Base-by-base conservation (phyloP, 306 rosid genomes). In the Hippophae rhamnoides region DNA sequence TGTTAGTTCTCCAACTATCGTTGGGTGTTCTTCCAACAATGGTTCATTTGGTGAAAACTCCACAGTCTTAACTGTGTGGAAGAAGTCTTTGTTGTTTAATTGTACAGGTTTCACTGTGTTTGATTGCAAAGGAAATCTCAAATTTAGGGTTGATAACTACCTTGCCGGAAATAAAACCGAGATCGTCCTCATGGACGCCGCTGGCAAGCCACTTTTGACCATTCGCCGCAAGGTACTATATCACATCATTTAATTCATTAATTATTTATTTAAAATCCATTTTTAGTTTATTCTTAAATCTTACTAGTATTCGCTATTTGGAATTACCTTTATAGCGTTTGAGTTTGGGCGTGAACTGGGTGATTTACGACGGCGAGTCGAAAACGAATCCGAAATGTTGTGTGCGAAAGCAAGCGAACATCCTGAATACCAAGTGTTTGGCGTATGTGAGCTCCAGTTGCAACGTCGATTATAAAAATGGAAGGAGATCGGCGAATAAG, bases 71-170 rank as follows among this genome's bases (percentile, higher is more conserved):
- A 88, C 96, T 0, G 89, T 88, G 56, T 88, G 96, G 96, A 88
- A 79, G 60, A 88, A 88, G 78, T 88, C 94, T 3, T 72, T 88
- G 57, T 42, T 88, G 60, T 63, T 78, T 38, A 84, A 69, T 65
- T 88, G 96, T 67, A 73, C 57, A 7, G 96, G 96, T n/a, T 88
- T 88, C 65, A 88, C 94, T 7, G 96, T 88, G 54, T 88, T 78
- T 8, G 80, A 82, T 56, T 8, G 48, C 55, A 64, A 57, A 8
- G 94, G 94, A 3, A 79, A 85, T 65, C 63, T 88, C 1, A 79
- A 80, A 5, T 88, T 72, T 3, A 77, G 94, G 42, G 94, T 88
- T 2, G 96, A 88, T 42, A 84, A 78, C 69, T 88, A 88, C 56
- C 11, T 70, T 38, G 78, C 87, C n/a, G 68, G 69, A 9, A 72